Conservation (phyloP, 169 alveolate species). For the Cryptosporidium tyzzeri region DNA sequence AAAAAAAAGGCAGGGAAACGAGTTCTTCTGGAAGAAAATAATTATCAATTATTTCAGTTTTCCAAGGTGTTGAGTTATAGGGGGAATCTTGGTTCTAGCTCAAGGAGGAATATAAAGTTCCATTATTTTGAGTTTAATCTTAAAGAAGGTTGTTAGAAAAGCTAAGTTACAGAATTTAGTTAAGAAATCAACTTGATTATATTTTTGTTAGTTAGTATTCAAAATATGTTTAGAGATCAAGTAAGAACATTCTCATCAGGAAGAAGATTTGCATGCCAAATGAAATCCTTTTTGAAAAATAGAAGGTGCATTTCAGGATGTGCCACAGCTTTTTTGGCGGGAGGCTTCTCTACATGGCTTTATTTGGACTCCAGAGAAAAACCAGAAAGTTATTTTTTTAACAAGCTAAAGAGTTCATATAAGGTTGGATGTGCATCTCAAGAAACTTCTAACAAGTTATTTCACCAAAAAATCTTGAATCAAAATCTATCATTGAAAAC, state of each 20-base stretch:
- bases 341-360: conserved; percentile 11
- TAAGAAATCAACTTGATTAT: background rate
- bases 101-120: background rate
- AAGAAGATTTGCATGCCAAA: background rate
- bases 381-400: background rate
- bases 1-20: background rate
- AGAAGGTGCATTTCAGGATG: background rate
- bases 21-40: background rate
- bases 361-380: conserved; percentile 5
- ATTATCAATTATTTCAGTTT: background rate
- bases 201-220: too few species aligned
- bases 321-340: conserved; percentile 27
- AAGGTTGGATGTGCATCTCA: conserved; percentile 14
- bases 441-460: background rate
- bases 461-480: background rate
- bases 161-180: background rate
- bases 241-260: background rate
- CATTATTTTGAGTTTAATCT: background rate
- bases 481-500: background rate
- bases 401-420: background rate
- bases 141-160: background rate
- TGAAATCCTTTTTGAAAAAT: background rate
- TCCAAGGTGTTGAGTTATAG: background rate
- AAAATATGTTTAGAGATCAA: background rate
- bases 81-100: too few species aligned